phyloP scores from a whole-genome alignment of 73 alveolate species.

The Paramecium caudatum region DNA sequence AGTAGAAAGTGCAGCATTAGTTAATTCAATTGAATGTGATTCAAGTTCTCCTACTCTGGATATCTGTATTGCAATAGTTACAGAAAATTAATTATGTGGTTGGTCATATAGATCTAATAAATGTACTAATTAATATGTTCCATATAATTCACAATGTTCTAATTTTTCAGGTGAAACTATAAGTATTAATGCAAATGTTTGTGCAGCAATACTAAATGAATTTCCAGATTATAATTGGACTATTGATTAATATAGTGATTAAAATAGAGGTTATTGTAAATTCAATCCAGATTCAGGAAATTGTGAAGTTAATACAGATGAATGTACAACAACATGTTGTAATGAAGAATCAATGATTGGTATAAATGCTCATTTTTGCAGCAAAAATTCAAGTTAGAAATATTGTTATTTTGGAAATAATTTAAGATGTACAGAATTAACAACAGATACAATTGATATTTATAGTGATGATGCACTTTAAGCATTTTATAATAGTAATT shows the following conservation, averaged over 20 bases:
- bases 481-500: not conserved
- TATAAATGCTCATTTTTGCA: conserved; percentile 41
- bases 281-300: not conserved
- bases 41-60: conserved; percentile 38
- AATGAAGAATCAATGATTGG: not conserved
- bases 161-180: not conserved
- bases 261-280: conserved; percentile 40
- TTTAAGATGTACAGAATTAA: conserved; percentile 16
- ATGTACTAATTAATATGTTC: conserved; percentile 10
- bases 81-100: not conserved
- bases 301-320: conserved; percentile 23
- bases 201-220: conserved; percentile 34
- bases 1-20: not conserved
- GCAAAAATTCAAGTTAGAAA: not conserved
- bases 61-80: conserved; percentile 12
- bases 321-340: conserved; percentile 41
- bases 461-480: not conserved
- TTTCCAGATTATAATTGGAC: conserved; percentile 24
- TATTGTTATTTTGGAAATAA: conserved; percentile 23
- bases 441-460: not conserved
- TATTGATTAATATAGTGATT: not conserved
- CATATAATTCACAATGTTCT: not conserved
- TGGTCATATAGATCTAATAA: conserved; percentile 36
- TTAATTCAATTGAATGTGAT: not conserved
- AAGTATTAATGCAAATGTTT: conserved; percentile 14